Percentiles rank a stretch among this genome's conserved stretches.
Evolutionary conservation across 2,329 filamentous ascomycete genomes (phyloP).

Genomic region (Colletotrichum sublineola): DNA sequence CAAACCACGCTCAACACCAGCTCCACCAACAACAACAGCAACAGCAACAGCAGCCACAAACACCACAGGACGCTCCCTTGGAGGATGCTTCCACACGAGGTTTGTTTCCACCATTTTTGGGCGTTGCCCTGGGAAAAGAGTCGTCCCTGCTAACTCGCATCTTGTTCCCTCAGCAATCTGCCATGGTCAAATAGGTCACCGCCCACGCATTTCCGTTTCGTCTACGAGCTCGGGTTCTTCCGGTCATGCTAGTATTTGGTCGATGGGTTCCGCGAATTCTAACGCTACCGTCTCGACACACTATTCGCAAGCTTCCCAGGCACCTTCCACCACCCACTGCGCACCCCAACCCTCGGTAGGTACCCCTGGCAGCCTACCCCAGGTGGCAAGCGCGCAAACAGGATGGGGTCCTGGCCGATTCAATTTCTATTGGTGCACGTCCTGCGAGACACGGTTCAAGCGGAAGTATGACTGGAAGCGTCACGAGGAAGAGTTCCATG

Average conservation of each 20-base stretch:
- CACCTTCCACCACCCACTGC: slow-evolving; percentile 51
- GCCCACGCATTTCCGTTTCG: slow-evolving; percentile 62
- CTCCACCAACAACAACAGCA: background rate
- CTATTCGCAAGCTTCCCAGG: slow-evolving; percentile 56
- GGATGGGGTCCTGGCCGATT: slow-evolving; percentile 44
- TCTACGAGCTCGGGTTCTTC: slow-evolving; percentile 65
- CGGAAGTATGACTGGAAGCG: slow-evolving; percentile 78
- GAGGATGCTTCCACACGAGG: slow-evolving; percentile 43
- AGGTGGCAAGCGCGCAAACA: slow-evolving; percentile 42
- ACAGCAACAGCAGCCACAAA: slow-evolving; percentile 6
- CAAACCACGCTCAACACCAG: slow-evolving; percentile 30
- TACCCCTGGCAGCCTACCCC: slow-evolving; percentile 35
- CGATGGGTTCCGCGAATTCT: slow-evolving; percentile 48
- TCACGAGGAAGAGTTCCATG: slow-evolving; percentile 78
- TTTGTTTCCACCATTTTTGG: slow-evolving; percentile 9
- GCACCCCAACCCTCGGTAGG: slow-evolving; percentile 44
- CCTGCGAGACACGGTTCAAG: slow-evolving; percentile 75
- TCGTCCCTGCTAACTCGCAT: slow-evolving; percentile 43
- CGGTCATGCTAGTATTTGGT: slow-evolving; percentile 54
- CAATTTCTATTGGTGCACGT: slow-evolving; percentile 69
- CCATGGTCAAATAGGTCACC: slow-evolving; percentile 53
- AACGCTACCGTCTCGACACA: slow-evolving; percentile 48
- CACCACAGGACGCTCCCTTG: slow-evolving; percentile 32
- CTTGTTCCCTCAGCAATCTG: slow-evolving; percentile 52
- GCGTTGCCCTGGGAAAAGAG: background rate